Percentiles rank a stretch among this genome's conserved stretches.
phyloP scores from a whole-genome alignment of 768 basidiomycete genomes.

The Termitomyces sp. region DNA sequence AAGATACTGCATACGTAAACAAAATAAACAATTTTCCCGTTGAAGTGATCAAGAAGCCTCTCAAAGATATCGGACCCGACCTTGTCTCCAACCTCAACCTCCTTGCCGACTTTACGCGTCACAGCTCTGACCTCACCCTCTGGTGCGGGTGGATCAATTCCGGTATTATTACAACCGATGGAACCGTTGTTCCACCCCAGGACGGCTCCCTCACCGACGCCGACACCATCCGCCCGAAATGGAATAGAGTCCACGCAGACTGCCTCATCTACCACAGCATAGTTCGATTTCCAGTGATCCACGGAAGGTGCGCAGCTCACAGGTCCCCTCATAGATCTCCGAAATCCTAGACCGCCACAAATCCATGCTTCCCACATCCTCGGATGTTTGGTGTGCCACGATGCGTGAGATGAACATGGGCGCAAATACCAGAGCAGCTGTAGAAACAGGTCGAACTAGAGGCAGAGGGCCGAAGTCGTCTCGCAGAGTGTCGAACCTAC shows the following conservation, averaged over 20 bases:
- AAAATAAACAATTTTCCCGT: slow-evolving; percentile 14
- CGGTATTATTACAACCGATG: slow-evolving; percentile 6
- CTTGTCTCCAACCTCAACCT: slow-evolving; percentile 35
- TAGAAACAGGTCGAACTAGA: not conserved
- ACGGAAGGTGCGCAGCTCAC: not conserved
- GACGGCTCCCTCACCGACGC: not conserved
- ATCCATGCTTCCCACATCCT: slow-evolving; percentile 7
- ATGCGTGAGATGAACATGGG: not conserved
- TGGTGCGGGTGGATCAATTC: slow-evolving; percentile 30
- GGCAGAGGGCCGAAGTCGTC: not conserved
- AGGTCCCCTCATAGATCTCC: slow-evolving; percentile 3
- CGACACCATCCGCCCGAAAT: slow-evolving; percentile 5
- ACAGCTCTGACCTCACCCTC: slow-evolving; percentile 19
- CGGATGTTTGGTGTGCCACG: slow-evolving; percentile 3
- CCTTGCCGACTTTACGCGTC: slow-evolving; percentile 27
- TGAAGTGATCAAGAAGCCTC: slow-evolving; percentile 25
- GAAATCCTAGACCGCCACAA: slow-evolving; percentile 9
- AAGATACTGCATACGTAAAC: not conserved
- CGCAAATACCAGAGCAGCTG: not conserved
- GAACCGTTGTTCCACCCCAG: slow-evolving; percentile 6
- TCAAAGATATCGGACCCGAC: slow-evolving; percentile 33
- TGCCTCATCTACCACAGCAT: slow-evolving; percentile 14
- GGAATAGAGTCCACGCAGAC: slow-evolving; percentile 10
- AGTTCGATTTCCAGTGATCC: not conserved
- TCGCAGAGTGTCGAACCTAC: slow-evolving; percentile 7